Evolutionary conservation across 2,329 filamentous ascomycete genomes (phyloP).

Genomic region (Stromatinia cepivora): DNA sequence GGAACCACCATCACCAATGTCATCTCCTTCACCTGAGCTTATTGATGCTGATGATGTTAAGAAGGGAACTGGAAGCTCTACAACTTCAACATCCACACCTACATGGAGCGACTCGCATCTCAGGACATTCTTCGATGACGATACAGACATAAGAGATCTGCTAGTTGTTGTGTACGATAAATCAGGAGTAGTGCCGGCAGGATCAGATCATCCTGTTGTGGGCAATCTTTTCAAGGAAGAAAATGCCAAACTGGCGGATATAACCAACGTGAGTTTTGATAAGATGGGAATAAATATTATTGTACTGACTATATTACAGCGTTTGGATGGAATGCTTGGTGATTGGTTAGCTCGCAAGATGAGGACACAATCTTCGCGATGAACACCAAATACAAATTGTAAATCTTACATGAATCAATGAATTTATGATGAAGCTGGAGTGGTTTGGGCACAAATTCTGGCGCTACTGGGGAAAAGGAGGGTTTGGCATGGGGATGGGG

Average conservation of each 20-base stretch:
- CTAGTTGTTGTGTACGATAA: conserved; percentile 92
- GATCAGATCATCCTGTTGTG: conserved; percentile 82
- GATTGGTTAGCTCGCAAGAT: conserved; percentile 76
- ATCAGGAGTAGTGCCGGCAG: conserved; percentile 74
- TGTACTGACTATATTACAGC: conserved; percentile 46
- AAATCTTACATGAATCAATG: conserved; percentile 38
- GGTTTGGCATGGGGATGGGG: conserved; percentile 18
- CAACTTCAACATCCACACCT: conserved; percentile 54
- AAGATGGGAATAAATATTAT: not conserved
- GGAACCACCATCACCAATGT: conserved; percentile 60
- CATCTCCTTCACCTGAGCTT: conserved; percentile 64
- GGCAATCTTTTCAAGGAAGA: conserved; percentile 81
- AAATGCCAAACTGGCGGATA: conserved; percentile 80
- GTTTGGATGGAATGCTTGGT: conserved; percentile 84
- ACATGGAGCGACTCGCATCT: conserved; percentile 87
- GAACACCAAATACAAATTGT: conserved; percentile 18
- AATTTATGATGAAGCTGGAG: conserved; percentile 34
- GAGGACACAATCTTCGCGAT: conserved; percentile 45
- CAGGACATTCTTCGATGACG: conserved; percentile 86
- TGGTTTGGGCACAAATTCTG: conserved; percentile 27
- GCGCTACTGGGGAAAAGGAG: conserved; percentile 26
- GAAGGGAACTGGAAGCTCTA: conserved; percentile 50
- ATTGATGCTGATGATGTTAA: conserved; percentile 49
- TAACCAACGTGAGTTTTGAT: conserved; percentile 65
- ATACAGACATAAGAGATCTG: conserved; percentile 84